Evolutionary conservation across 2,329 filamentous ascomycete genomes (phyloP).

Genomic region (Chrysoporthe puriensis): DNA sequence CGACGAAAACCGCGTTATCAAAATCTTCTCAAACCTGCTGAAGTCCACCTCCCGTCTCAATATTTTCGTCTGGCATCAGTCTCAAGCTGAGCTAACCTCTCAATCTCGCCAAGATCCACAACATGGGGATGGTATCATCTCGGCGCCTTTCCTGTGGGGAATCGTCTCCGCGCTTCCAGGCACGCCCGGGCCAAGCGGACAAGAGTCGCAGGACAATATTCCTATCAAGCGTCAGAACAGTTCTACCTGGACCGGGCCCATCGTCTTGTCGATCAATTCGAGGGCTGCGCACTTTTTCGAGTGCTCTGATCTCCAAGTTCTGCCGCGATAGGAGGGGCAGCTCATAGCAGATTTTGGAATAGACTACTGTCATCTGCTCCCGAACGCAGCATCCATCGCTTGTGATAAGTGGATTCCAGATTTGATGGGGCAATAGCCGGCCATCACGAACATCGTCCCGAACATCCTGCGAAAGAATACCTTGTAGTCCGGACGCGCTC

Average conservation of each 20-base stretch:
- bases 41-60: constrained; percentile 9
- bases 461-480: too few relatives aligned
- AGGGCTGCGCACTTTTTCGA: neutral
- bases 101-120: neutral
- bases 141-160: neutral
- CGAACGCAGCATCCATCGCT: too few relatives aligned
- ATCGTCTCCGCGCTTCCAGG: neutral
- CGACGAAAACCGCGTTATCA: constrained; percentile 53
- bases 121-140: neutral
- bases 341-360: neutral
- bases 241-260: neutral
- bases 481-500: neutral
- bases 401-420: too few relatives aligned
- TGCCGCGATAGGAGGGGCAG: neutral
- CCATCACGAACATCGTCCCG: too few relatives aligned
- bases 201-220: neutral
- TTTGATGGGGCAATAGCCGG: too few relatives aligned
- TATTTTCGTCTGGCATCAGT: too few relatives aligned
- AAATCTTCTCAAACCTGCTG: constrained; percentile 43
- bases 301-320: neutral
- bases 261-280: neutral
- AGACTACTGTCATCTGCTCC: too few relatives aligned
- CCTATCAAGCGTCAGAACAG: neutral
- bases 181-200: neutral
- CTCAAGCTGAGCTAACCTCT: constrained; percentile 2